Evolutionary conservation across 129 eudicot species (phyloP).

Genomic region (Rutidosis leptorrhynchoides): DNA sequence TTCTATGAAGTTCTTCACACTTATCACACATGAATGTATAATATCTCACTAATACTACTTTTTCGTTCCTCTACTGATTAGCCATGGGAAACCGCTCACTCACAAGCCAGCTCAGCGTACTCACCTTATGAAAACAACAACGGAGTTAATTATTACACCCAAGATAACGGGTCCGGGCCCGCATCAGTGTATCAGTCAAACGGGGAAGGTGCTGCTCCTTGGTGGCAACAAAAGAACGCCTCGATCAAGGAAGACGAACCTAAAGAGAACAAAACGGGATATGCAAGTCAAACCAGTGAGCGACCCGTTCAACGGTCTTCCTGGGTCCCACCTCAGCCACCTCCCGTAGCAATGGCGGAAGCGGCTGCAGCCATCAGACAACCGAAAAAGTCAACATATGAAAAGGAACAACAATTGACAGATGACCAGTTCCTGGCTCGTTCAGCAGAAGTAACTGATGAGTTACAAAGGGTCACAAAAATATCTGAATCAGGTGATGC

Average conservation of each 20-base stretch:
- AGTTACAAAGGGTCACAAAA: conserved; percentile 65
- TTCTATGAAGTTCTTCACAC: background rate
- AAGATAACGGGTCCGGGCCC: conserved; percentile 33
- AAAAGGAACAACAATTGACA: conserved; percentile 45
- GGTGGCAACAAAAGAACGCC: conserved; percentile 68
- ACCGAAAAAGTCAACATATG: conserved; percentile 59
- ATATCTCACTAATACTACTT: background rate
- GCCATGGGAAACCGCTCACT: conserved; percentile 80
- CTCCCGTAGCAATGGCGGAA: conserved; percentile 84
- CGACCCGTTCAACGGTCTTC: conserved; percentile 54
- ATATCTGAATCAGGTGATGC: conserved; percentile 68
- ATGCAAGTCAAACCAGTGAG: conserved; percentile 36
- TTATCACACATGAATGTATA: background rate
- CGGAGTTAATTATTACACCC: conserved; percentile 26
- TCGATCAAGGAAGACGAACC: conserved; percentile 51
- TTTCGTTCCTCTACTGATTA: conserved; percentile 23
- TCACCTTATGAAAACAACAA: conserved; percentile 33
- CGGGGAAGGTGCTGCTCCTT: conserved; percentile 49
- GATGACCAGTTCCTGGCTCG: conserved; percentile 64
- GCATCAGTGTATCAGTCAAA: conserved; percentile 36
- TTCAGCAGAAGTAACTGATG: conserved; percentile 52
- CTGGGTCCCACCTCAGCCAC: conserved; percentile 90
- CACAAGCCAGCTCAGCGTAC: conserved; percentile 44
- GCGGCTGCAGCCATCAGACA: conserved; percentile 90
- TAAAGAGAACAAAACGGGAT: conserved; percentile 37